Base-by-base conservation (phyloP, 768 basidiomycete species). In the Kwoniella mangroviensis region DNA sequence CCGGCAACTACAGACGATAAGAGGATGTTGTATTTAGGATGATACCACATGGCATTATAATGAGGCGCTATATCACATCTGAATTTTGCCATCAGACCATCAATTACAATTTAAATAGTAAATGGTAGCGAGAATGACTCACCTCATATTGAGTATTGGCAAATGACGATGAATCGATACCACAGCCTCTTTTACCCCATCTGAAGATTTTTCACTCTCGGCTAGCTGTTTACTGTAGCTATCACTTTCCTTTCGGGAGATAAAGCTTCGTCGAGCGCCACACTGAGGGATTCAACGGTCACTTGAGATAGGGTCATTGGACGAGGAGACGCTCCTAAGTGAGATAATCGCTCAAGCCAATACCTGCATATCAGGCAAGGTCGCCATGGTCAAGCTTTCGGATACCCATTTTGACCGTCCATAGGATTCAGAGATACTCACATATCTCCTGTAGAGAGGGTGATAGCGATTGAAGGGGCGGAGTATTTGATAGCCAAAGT, bases 1-100 rank as follows among this genome's bases (percentile, higher is more conserved):
- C 88, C 87, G 0, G 87, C 88, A 6, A 87, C 88, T 51, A 87
- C 86, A 1, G 84, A 85, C 57, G 87, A 88, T 17, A 90, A 83
- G 67, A 85, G 85, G 24, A 89, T 71, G 67, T 84, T 86, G 83
- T 87, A 73, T 4, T 71, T 54, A 10, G 70, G 26, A n/a, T 70
- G 87, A 87, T 87, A 89, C 88, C 88, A 90, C 6, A 87, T 85
- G 0, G 88, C 89, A 11, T 87, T 75, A 28, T 84, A 83, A 0
- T 83, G 81, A 0, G 88, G 85, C 62, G 87, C 87, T 64, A 90
- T 74, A 77, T 89, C 88, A 71, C 89, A 90, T 74, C 82, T 81
- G 59, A 28, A 51, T 53, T n/a, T 34, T 34, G 34, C 19, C 42
- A 63, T 15, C 28, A 12, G 12, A 9, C 62, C n/a, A n/a, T 51